Evolutionary conservation across 139 green algal genomes (phyloP).

Genomic region (Chlamydomonas eustigma): DNA sequence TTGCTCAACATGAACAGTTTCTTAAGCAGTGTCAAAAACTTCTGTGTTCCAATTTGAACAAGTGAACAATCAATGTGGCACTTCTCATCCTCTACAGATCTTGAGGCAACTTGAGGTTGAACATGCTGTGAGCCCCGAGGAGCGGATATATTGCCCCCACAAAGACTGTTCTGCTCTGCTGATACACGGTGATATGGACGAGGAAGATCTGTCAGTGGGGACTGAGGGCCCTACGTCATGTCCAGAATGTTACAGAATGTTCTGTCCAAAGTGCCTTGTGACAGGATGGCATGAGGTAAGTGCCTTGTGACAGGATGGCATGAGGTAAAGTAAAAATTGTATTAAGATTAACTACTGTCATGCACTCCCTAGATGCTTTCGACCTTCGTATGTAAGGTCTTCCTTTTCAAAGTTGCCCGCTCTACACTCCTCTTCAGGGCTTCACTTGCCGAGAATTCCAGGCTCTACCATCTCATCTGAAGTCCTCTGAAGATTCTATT

Average conservation of each 20-base stretch:
- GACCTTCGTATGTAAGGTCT: neutral
- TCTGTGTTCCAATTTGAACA: neutral
- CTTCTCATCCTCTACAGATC: neutral
- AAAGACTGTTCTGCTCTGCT: slow-evolving; percentile 13
- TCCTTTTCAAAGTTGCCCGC: neutral
- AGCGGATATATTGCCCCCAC: slow-evolving; percentile 13
- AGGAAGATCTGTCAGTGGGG: neutral
- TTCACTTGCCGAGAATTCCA: slow-evolving; percentile 49
- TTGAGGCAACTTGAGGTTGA: neutral
- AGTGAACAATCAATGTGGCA: neutral
- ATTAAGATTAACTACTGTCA: neutral
- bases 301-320: neutral
- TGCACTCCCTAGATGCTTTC: neutral
- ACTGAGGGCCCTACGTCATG: slow-evolving; percentile 6
- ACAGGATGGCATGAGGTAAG: slow-evolving; percentile 30
- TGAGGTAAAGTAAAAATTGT: neutral
- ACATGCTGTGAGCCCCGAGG: neutral
- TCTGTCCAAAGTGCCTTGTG: slow-evolving; percentile 17
- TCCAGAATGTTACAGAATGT: slow-evolving; percentile 13
- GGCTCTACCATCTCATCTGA: slow-evolving; percentile 34
- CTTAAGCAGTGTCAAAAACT: neutral
- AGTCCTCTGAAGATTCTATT: slow-evolving; percentile 38
- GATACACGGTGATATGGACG: slow-evolving; percentile 9
- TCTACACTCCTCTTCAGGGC: slow-evolving; percentile 11
- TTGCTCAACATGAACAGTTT: neutral